These are phyloP conservation scores for Hansenula anomala DNA, from an alignment of 1,139 yeast genomes.

Conservation along the genomic window DNA sequence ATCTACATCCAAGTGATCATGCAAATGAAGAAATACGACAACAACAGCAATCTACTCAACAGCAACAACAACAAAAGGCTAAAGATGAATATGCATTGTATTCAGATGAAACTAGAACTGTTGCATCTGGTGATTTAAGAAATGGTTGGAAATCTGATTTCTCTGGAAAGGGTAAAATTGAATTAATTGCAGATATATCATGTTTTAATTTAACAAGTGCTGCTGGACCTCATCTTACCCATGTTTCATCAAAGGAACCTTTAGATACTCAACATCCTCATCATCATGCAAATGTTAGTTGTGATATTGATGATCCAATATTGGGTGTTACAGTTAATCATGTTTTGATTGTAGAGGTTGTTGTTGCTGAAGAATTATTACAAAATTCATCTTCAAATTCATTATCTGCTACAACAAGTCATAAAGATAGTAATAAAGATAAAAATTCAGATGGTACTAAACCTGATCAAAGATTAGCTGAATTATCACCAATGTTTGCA, in stretches of 20 bases:
- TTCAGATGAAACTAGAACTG: conserved; percentile 67
- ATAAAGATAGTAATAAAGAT: conserved; percentile 3
- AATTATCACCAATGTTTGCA: conserved; percentile 36
- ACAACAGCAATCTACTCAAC: conserved; percentile 18
- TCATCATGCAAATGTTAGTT: conserved; percentile 53
- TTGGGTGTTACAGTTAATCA: conserved; percentile 76
- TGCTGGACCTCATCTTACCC: conserved; percentile 17
- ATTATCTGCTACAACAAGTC: conserved; percentile 14
- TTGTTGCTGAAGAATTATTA: conserved; percentile 86
- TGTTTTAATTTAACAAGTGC: conserved; percentile 33
- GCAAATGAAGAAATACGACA: conserved; percentile 32
- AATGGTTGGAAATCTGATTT: conserved; percentile 96
- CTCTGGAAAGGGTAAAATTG: conserved; percentile 68
- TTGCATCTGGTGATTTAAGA: conserved; percentile 76
- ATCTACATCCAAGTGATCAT: conserved; percentile 34
- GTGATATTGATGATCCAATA: conserved; percentile 79
- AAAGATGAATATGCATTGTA: conserved; percentile 40
- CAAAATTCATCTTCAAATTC: conserved; percentile 24
- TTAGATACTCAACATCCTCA: conserved; percentile 14
- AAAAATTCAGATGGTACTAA: conserved; percentile 11
- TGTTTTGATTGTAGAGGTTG: conserved; percentile 73
- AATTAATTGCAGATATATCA: conserved; percentile 65
- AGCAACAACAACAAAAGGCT: conserved; percentile 24
- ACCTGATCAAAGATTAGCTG: conserved; percentile 34
- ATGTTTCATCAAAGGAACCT: conserved; percentile 18